Evolutionary conservation across 768 basidiomycete species (phyloP), one percentile per base, ranked within the genome.

Genomic region (Trametes sanguinea): DNA sequence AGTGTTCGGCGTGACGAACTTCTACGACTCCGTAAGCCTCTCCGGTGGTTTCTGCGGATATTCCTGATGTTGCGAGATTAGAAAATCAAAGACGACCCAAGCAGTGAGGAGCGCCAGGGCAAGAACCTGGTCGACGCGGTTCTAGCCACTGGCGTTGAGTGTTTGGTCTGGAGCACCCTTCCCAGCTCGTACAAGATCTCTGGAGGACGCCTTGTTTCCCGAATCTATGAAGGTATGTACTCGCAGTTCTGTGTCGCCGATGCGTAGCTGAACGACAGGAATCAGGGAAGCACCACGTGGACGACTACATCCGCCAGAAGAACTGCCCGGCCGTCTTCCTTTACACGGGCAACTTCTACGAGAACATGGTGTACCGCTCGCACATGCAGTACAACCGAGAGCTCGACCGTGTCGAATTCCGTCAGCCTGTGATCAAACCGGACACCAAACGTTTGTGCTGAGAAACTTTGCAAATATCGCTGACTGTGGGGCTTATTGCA

Each of bases 271-370:
- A 47, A 22, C 27, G 3, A 13, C 39, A n/a, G 11, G 35, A 37
- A 6, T 11, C 29, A 66, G 66, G 66, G 4, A 67, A 67, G 17
- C 50, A 63, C 30, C 66, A 65, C 17, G 66, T 67, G 5, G 66
- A 67, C 47, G 66, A 63, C 53, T 65, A 67, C 55, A 67, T 67
- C 45, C 61, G 63, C 5, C 58, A 57, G 58, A 65, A 51, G 54
- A 44, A 43, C 40, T 46, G 54, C 6, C 59, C 63, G 7, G 66
- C 61, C 3, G 39, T 51, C 6, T 67, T 67, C 52, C 40, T 67
- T 13, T 67, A 63, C 53, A 67, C 66, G 1, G 66, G 66, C 5
- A 67, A 67, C 55, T 67, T 67, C 61, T 67, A 64, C 59, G 66
- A 67, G 61, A 67, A 67, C 55, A 63, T 65, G 63, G 56, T 67